A percentile compares a stretch with the other conserved stretches of the same genome.
Evolutionary conservation across 225 moss, liverwort and hornwort species (phyloP).

Genomic region (Neckera pumila): DNA sequence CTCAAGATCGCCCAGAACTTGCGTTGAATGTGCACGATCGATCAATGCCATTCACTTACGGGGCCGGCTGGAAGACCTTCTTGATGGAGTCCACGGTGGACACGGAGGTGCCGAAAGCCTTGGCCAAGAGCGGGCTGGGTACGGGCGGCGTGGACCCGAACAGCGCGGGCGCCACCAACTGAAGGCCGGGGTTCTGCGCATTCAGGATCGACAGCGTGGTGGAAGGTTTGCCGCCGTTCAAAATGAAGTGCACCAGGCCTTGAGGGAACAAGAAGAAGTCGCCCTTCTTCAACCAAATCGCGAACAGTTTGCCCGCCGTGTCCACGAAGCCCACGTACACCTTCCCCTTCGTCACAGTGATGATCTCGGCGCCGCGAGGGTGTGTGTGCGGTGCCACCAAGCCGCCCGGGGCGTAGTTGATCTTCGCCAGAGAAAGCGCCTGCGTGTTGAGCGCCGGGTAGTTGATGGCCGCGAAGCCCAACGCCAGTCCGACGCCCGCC

Average conservation of each 20-base stretch:
- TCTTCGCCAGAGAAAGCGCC: not conserved
- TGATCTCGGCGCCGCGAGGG: conserved; percentile 3
- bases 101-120: not conserved
- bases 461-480: conserved; percentile 23
- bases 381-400: conserved; percentile 22
- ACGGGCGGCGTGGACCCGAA: not conserved
- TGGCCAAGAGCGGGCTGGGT: not conserved
- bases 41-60: not conserved
- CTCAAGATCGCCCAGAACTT: not conserved
- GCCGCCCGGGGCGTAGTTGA: conserved; percentile 12
- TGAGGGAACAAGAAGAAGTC: conserved; percentile 19
- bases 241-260: conserved; percentile 10
- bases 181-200: conserved; percentile 16
- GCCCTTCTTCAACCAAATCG: not conserved
- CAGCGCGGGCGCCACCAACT: not conserved
- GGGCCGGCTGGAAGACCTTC: not conserved
- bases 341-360: conserved; percentile 7
- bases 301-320: conserved; percentile 1
- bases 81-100: not conserved
- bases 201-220: conserved; percentile 3
- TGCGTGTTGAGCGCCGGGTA: conserved; percentile 31
- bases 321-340: conserved; percentile 21
- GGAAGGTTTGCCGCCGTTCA: not conserved
- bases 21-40: not conserved
- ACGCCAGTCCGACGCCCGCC: not conserved